phyloP scores from a whole-genome alignment of 768 basidiomycete genomes.

The Erythrobasidium yunnanense region DNA sequence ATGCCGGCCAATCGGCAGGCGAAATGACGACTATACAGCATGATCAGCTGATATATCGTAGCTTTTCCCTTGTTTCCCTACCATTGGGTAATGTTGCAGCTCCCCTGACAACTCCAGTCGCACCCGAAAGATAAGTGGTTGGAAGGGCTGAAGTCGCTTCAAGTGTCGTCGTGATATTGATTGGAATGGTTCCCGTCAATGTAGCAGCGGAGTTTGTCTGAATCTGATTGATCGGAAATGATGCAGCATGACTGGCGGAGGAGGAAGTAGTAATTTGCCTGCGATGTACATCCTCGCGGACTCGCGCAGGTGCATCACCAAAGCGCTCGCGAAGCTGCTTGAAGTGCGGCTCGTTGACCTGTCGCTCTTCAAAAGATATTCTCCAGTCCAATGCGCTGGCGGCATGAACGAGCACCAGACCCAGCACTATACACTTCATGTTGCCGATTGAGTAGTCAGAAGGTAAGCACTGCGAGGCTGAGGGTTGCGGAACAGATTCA shows the following conservation, averaged over 20 bases:
- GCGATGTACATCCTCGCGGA: conserved; percentile 5
- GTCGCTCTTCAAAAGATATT: too few relatives aligned
- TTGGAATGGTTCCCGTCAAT: conserved; percentile 12
- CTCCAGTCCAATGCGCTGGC: too few relatives aligned
- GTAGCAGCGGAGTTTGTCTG: neutral
- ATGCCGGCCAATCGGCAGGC: conserved; percentile 53
- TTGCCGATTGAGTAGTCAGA: too few relatives aligned
- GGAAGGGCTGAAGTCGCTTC: conserved; percentile 47
- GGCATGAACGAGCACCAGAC: too few relatives aligned
- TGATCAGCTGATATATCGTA: neutral
- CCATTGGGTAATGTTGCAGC: conserved; percentile 56
- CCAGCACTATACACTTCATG: too few relatives aligned
- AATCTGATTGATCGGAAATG: neutral
- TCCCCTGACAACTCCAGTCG: conserved; percentile 54
- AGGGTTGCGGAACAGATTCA: too few relatives aligned
- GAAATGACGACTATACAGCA: conserved; percentile 36
- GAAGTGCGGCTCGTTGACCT: too few relatives aligned
- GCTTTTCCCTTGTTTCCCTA: conserved; percentile 19
- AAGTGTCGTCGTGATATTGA: conserved; percentile 34
- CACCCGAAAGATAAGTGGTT: conserved; percentile 53
- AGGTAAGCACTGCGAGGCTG: too few relatives aligned
- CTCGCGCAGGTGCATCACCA: conserved; percentile 21
- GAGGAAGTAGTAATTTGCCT: neutral
- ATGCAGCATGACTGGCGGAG: neutral
- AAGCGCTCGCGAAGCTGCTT: too few relatives aligned